Percentiles rank a stretch among this genome's conserved stretches.
phyloP scores from a whole-genome alignment of 208 protist species.

The Sergeia podlipaevii region DNA sequence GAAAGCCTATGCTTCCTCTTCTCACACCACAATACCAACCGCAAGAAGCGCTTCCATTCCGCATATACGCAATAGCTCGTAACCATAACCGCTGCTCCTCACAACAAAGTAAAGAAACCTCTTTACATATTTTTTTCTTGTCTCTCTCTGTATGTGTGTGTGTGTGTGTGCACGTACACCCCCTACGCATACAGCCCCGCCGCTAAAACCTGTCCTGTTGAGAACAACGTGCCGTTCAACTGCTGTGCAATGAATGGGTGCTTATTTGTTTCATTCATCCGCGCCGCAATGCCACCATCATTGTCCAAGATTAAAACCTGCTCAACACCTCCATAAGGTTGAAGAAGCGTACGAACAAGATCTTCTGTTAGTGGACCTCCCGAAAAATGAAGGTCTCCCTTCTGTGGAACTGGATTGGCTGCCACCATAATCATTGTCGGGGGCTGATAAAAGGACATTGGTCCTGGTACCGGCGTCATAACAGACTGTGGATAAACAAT shows the following conservation, averaged over 20 bases:
- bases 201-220: conserved; percentile 64
- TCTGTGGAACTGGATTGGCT: conserved; percentile 33
- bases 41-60: no score
- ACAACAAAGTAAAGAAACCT: no score
- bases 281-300: conserved; percentile 42
- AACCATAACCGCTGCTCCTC: no score
- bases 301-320: conserved; percentile 40
- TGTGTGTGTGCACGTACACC: background rate
- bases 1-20: no score
- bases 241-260: conserved; percentile 66
- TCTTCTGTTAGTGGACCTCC: conserved; percentile 52
- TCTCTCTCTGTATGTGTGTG: conserved; percentile 1
- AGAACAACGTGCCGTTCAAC: conserved; percentile 71
- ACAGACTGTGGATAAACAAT: conserved; percentile 44
- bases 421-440: conserved; percentile 24
- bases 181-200: conserved; percentile 63
- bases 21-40: no score
- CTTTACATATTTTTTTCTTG: background rate
- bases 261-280: conserved; percentile 45
- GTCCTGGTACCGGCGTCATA: conserved; percentile 11
- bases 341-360: conserved; percentile 47
- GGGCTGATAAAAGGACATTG: conserved; percentile 22
- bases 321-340: conserved; percentile 63
- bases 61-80: no score
- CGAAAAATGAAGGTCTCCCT: conserved; percentile 74